phyloP scores from a whole-genome alignment of 1,284 basidiomycete species.

The Ceratobasidium sp. region DNA sequence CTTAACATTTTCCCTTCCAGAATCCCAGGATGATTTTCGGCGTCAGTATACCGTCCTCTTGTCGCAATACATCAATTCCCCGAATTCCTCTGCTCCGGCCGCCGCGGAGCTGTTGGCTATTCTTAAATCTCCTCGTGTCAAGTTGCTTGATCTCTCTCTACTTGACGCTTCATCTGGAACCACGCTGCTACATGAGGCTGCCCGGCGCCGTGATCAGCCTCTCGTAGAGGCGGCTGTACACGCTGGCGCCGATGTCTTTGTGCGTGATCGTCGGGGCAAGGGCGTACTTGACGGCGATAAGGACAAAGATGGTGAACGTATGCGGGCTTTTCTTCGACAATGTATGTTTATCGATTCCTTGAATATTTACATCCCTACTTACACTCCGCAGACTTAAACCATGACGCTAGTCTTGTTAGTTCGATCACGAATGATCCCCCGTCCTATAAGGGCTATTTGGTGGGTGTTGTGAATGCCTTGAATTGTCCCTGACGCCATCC shows the following conservation, averaged over 20 bases:
- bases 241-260: slow-evolving; percentile 91
- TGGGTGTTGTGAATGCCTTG: slow-evolving; percentile 10
- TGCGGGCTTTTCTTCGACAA: slow-evolving; percentile 86
- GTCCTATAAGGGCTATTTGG: slow-evolving; percentile 77
- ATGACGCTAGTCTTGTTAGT: slow-evolving; percentile 74
- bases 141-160: slow-evolving; percentile 72
- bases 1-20: slow-evolving; percentile 57
- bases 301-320: slow-evolving; percentile 77
- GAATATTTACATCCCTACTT: slow-evolving; percentile 1
- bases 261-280: slow-evolving; percentile 82
- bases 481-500: slow-evolving; percentile 36
- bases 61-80: slow-evolving; percentile 79
- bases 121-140: slow-evolving; percentile 70
- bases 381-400: slow-evolving; percentile 71
- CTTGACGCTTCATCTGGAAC: slow-evolving; percentile 82
- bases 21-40: slow-evolving; percentile 83
- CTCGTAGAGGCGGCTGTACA: slow-evolving; percentile 86
- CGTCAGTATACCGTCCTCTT: slow-evolving; percentile 75
- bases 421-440: slow-evolving; percentile 66
- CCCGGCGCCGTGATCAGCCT: slow-evolving; percentile 80
- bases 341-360: slow-evolving; percentile 61
- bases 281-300: slow-evolving; percentile 75
- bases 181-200: slow-evolving; percentile 89
- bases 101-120: slow-evolving; percentile 61
- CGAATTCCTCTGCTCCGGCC: slow-evolving; percentile 61